A percentile compares a stretch with the other conserved stretches of the same genome.
Evolutionary conservation across 306 rosid genomes (phyloP).

Genomic region (Rosa lucieae): DNA sequence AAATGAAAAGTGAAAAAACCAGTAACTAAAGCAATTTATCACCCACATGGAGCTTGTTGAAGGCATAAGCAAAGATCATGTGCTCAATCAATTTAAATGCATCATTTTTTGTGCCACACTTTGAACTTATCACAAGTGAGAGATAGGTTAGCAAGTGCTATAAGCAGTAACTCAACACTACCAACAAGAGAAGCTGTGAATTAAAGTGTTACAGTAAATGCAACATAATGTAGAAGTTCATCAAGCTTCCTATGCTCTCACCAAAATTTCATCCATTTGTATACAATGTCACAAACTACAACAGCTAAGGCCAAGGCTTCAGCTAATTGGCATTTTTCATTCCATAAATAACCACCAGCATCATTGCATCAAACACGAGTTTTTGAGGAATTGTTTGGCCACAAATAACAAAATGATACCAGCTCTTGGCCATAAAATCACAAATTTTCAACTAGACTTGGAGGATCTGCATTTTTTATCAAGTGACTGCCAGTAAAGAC

Average conservation of each 20-base stretch:
- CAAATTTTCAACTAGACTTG: neutral
- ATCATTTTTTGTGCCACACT: neutral
- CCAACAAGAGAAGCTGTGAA: neutral
- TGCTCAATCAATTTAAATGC: neutral
- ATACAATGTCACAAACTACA: neutral
- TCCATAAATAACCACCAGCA: neutral
- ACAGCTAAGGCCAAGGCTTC: neutral
- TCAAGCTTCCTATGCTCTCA: neutral
- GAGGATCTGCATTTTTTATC: neutral
- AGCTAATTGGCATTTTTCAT: neutral
- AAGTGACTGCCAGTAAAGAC: neutral
- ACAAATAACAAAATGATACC: neutral
- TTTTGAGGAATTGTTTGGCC: neutral
- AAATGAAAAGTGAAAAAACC: constrained; percentile 2
- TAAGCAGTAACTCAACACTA: neutral
- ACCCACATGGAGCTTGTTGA: neutral
- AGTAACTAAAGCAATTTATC: neutral
- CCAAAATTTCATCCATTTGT: neutral
- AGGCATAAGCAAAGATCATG: neutral
- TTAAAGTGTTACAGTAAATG: neutral
- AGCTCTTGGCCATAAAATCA: neutral
- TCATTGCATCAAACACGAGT: neutral
- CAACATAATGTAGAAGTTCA: neutral
- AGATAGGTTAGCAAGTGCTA: neutral
- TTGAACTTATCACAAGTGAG: neutral